These are phyloP conservation scores for Aspergillus sojae DNA, from an alignment of 2,329 filamentous ascomycete species.

Conservation along the genomic window DNA sequence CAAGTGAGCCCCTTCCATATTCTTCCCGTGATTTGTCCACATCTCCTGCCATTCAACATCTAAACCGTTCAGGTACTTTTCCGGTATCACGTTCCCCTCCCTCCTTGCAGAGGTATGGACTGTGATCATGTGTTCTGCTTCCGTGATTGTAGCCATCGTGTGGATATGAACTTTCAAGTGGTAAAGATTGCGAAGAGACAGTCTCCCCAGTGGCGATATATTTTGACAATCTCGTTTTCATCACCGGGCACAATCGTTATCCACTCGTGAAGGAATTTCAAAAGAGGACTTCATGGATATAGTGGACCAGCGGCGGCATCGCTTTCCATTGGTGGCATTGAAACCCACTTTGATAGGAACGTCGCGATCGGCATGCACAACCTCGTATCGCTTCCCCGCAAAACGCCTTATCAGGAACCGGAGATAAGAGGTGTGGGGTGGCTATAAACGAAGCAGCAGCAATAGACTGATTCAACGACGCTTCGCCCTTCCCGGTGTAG, in stretches of 20 bases:
- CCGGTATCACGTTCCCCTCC: conserved; percentile 6
- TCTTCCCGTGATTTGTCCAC: conserved; percentile 32
- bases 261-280: too few species aligned
- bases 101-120: background rate
- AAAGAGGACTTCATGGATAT: background rate
- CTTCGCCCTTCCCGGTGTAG: background rate
- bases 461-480: background rate
- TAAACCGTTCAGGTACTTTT: conserved; percentile 23
- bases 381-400: conserved; percentile 2
- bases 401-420: background rate
- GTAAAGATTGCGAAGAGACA: too few species aligned
- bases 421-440: background rate
- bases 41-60: conserved; percentile 32
- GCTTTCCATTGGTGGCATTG: conserved; percentile 17
- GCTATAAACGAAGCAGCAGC: background rate
- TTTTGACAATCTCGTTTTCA: background rate
- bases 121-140: background rate
- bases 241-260: background rate
- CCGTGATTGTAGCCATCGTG: conserved; percentile 6
- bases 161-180: background rate
- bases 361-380: background rate
- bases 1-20: conserved; percentile 30
- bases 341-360: background rate
- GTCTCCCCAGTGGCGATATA: background rate
- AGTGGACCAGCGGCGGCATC: conserved; percentile 8